Percentiles rank a stretch among this genome's conserved stretches.
These are phyloP conservation scores for Fusarium humuli DNA, from an alignment of 2,329 filamentous ascomycete species.

Conservation along the genomic window DNA sequence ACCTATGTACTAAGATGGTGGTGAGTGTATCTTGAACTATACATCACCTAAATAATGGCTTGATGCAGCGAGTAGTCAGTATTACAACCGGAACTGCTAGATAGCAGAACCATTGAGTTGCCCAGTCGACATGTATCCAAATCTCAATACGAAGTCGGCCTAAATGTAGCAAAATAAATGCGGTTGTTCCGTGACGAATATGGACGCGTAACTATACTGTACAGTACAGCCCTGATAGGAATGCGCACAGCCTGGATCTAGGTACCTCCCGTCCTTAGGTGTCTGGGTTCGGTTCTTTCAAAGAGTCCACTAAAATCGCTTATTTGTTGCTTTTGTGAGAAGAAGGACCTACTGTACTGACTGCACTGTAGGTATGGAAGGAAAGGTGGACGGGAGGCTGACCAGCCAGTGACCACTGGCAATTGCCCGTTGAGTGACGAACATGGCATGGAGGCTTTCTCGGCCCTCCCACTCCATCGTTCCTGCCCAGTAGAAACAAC, in stretches of 20 bases:
- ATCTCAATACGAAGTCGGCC: neutral
- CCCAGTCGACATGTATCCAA: neutral
- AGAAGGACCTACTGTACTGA: neutral
- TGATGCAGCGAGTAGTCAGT: neutral
- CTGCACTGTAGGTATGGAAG: neutral
- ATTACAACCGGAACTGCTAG: neutral
- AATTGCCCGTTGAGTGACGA: neutral
- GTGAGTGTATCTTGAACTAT: neutral
- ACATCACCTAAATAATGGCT: neutral
- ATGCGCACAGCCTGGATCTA: constrained; percentile 29
- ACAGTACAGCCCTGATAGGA: constrained; percentile 27
- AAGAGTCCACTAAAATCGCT: neutral
- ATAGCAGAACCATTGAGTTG: neutral
- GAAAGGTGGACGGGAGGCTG: neutral
- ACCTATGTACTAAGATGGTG: neutral
- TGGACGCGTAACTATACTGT: constrained; percentile 25
- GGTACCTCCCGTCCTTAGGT: neutral
- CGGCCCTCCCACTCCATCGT: constrained; percentile 11
- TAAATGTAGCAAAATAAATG: neutral
- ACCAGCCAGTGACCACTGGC: constrained; percentile 11
- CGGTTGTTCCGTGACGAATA: constrained; percentile 20
- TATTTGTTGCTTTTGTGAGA: neutral
- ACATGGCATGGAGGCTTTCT: constrained; percentile 10
- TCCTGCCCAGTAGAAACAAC: constrained; percentile 11
- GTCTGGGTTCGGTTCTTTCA: neutral